These are phyloP conservation scores for Fusarium sp. DNA, from an alignment of 2,329 filamentous ascomycete genomes.

Conservation along the genomic window DNA sequence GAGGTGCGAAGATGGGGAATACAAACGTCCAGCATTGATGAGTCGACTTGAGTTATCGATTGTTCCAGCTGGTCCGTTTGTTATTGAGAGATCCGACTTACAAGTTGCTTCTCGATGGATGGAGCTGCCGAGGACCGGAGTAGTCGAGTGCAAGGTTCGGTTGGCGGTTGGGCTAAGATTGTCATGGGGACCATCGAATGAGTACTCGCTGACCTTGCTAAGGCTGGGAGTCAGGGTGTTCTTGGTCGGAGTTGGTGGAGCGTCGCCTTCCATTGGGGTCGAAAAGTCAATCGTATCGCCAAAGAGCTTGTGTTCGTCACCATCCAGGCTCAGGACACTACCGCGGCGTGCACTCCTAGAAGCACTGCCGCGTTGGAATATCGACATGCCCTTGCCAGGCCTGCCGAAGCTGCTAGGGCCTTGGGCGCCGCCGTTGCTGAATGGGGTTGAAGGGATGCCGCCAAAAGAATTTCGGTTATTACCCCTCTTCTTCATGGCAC, in stretches of 20 bases:
- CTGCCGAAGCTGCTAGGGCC: slow-evolving; percentile 62
- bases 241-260: slow-evolving; percentile 96
- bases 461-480: slow-evolving; percentile 76
- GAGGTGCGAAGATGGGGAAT: slow-evolving; percentile 48
- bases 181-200: slow-evolving; percentile 52
- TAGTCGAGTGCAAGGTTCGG: slow-evolving; percentile 55
- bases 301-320: slow-evolving; percentile 72
- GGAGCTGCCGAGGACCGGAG: slow-evolving; percentile 54
- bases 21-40: slow-evolving; percentile 48
- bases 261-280: slow-evolving; percentile 62
- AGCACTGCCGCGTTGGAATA: slow-evolving; percentile 70
- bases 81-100: slow-evolving; percentile 54
- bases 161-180: slow-evolving; percentile 57
- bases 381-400: slow-evolving; percentile 70
- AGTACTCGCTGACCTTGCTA: slow-evolving; percentile 52
- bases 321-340: slow-evolving; percentile 85
- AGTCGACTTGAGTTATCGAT: slow-evolving; percentile 31
- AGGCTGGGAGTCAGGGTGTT: slow-evolving; percentile 61
- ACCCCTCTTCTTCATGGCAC: slow-evolving; percentile 71
- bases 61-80: slow-evolving; percentile 24
- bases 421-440: slow-evolving; percentile 68
- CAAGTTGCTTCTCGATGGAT: slow-evolving; percentile 55
- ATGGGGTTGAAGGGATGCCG: slow-evolving; percentile 81
- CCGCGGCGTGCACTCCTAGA: slow-evolving; percentile 61
- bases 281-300: slow-evolving; percentile 46